Base-by-base conservation (phyloP, 768 basidiomycete genomes). In the Rickenella mellea region DNA sequence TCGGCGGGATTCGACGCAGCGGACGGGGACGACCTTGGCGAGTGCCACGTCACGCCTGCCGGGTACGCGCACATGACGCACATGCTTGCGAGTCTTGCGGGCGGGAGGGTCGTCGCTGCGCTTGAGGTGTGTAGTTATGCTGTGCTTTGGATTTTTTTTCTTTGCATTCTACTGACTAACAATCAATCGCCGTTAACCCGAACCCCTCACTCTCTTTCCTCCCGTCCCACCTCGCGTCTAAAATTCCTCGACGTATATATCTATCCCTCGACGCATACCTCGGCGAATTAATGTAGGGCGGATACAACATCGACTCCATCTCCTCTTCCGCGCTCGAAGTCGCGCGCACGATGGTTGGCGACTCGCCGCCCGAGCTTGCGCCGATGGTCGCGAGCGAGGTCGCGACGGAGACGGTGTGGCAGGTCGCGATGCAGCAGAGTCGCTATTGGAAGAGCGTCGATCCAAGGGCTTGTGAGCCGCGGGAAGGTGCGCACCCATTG, bases 11-110 rank as follows among this genome's bases (percentile, higher is more conserved):
- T 97, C 55, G 96, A 99, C 55, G 96, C 96, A 7, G 96, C 96
- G 1, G 75, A 73, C 22, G 96, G 96, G 3, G 96, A 99, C 54
- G 78, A 80, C 27, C 71, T 99, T 4, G 96, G 96, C 27, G 84
- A 83, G 63, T 97, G 93, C 53, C 69, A 79, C 50, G 93, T 99
- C 46, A 74, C 87, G 4, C 96, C 96, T 1, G 74, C 80, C 14
- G 96, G 93, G 4, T 99, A 91, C 59, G 91, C 91, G 0, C 96
- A 98, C 53, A 98, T 99, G 93, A 96, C 96, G 5, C 87, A 97
- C 55, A 94, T 99, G 90, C 70, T 99, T 7, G 76, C 80, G 29
- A 78, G 83, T 17, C 69, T 99, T 14, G 94, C 94, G 19, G 75
- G 77, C 6, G 96, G 96, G 2, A 85, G 80, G 52, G 53, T 99